Evolutionary conservation across 495 filamentous ascomycete species (phyloP).

Genomic region (Geoglossum glabrum): DNA sequence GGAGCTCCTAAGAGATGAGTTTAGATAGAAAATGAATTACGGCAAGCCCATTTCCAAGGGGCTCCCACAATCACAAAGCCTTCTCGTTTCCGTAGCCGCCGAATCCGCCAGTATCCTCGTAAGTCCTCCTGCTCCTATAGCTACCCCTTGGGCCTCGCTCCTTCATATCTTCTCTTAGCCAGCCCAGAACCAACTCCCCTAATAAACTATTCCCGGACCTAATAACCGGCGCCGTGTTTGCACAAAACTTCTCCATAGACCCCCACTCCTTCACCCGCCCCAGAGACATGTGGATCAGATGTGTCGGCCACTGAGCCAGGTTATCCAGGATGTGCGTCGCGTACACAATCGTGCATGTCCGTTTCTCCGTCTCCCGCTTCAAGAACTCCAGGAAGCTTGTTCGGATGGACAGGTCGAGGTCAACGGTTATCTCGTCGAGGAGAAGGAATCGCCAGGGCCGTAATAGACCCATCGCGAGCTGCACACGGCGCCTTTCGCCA

Average conservation of each 20-base stretch:
- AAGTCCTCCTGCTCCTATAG: slow-evolving; percentile 44
- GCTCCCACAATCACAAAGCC: slow-evolving; percentile 8
- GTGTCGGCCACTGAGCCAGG: slow-evolving; percentile 76
- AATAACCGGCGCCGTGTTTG: slow-evolving; percentile 70
- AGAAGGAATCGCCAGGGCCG: slow-evolving; percentile 83
- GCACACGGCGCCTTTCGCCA: slow-evolving; percentile 76
- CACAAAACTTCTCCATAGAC: slow-evolving; percentile 50
- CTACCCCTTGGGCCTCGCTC: slow-evolving; percentile 58
- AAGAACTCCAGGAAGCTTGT: slow-evolving; percentile 74
- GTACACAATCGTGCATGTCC: slow-evolving; percentile 84
- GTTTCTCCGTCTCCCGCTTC: slow-evolving; percentile 59
- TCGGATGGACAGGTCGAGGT: slow-evolving; percentile 71
- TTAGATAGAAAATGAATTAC: no score
- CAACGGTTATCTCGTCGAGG: slow-evolving; percentile 94
- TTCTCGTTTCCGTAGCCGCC: slow-evolving; percentile 74
- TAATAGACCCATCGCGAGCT: slow-evolving; percentile 87
- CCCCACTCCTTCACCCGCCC: slow-evolving; percentile 78
- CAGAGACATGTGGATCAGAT: slow-evolving; percentile 84
- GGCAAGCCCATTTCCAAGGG: background rate
- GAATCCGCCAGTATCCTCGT: slow-evolving; percentile 39
- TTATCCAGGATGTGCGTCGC: slow-evolving; percentile 96
- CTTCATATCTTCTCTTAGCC: slow-evolving; percentile 67
- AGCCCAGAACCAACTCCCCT: slow-evolving; percentile 68
- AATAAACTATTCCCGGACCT: slow-evolving; percentile 59
- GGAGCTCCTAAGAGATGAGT: background rate